Evolutionary conservation across 2,329 filamentous ascomycete genomes (phyloP).

Genomic region (Neonectria sp.): DNA sequence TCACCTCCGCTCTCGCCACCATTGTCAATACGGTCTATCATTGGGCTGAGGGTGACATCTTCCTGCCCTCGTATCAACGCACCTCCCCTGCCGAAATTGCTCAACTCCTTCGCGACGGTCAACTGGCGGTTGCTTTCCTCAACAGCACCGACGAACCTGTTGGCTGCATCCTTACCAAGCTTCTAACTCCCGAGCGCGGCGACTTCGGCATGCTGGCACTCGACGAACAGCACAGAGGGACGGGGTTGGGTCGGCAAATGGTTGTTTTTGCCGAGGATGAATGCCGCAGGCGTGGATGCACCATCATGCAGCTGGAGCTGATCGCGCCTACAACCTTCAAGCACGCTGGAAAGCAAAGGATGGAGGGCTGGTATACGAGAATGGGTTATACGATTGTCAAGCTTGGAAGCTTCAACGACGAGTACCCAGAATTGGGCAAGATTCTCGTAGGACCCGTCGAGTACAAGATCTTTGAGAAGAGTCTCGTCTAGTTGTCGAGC

Average conservation of each 20-base stretch:
- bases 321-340: conserved; percentile 46
- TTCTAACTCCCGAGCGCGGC: conserved; percentile 37
- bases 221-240: conserved; percentile 40
- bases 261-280: conserved; percentile 48
- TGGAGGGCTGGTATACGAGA: conserved; percentile 48
- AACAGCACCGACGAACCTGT: conserved; percentile 24
- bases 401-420: conserved; percentile 45
- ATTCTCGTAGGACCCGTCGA: conserved; percentile 47
- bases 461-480: conserved; percentile 50
- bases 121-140: conserved; percentile 46
- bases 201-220: conserved; percentile 50
- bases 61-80: conserved; percentile 45
- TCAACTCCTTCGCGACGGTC: conserved; percentile 36
- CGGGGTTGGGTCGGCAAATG: conserved; percentile 45
- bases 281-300: conserved; percentile 46
- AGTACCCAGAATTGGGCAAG: conserved; percentile 48
- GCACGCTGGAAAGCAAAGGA: conserved; percentile 46
- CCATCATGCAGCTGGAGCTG: conserved; percentile 49
- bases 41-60: conserved; percentile 47
- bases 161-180: conserved; percentile 49
- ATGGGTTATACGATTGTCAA: conserved; percentile 48
- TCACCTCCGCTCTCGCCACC: conserved; percentile 33
- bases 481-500: conserved; percentile 11
- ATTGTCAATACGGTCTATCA: conserved; percentile 49
- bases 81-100: conserved; percentile 42